phyloP scores from a whole-genome alignment of 2,329 filamentous ascomycete species.

The Fusarium annulatum region DNA sequence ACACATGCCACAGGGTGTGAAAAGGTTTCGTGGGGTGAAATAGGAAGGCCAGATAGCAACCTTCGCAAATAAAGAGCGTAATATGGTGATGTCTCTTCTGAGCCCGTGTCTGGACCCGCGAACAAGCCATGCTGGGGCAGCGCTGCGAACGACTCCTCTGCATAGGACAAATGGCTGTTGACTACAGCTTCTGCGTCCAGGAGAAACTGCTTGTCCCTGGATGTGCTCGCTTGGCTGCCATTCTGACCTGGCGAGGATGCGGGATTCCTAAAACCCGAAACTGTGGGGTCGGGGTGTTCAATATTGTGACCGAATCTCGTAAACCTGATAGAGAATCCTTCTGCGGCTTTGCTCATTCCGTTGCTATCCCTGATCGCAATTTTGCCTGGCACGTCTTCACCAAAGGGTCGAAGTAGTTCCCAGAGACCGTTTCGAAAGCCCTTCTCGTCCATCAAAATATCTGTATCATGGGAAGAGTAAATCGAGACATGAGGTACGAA shows the following conservation, averaged over 20 bases:
- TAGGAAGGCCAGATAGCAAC: constrained; percentile 80
- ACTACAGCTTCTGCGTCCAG: constrained; percentile 83
- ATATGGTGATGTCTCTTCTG: constrained; percentile 75
- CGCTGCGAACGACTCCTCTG: constrained; percentile 68
- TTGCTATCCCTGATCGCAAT: constrained; percentile 91
- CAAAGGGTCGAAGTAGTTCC: constrained; percentile 89
- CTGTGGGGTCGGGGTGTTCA: constrained; percentile 60
- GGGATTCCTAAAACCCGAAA: constrained; percentile 44
- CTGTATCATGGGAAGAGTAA: constrained; percentile 86
- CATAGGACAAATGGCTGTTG: constrained; percentile 80
- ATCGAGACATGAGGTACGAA: constrained; percentile 92
- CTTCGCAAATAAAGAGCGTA: constrained; percentile 88
- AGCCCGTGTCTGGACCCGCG: constrained; percentile 56
- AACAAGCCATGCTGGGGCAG: constrained; percentile 52
- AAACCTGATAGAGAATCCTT: constrained; percentile 92
- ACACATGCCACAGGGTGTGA: constrained; percentile 93
- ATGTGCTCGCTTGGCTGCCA: constrained; percentile 43
- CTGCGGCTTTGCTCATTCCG: constrained; percentile 83
- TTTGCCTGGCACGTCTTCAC: constrained; percentile 87
- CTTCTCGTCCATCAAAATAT: constrained; percentile 82
- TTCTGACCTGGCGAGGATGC: constrained; percentile 54
- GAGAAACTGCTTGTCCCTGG: constrained; percentile 53
- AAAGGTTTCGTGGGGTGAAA: constrained; percentile 91
- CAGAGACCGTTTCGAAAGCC: constrained; percentile 85
- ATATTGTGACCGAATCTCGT: constrained; percentile 73